phyloP scores from a whole-genome alignment of 306 rosid genomes.

The Casuarina equisetifolia region DNA sequence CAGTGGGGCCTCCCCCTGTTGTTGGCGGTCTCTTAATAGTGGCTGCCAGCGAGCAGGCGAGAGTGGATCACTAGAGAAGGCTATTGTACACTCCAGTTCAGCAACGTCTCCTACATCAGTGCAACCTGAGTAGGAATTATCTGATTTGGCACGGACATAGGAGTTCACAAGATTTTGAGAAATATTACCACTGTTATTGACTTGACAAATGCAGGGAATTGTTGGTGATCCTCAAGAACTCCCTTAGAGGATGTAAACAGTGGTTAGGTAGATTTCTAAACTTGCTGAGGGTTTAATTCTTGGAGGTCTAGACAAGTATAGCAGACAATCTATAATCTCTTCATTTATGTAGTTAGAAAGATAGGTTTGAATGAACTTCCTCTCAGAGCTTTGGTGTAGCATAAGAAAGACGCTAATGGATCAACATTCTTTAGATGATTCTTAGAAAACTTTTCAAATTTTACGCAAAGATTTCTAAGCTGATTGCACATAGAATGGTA shows the following conservation, averaged over 20 bases:
- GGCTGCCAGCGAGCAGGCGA: neutral
- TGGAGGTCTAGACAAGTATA: constrained; percentile 1
- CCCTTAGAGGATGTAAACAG: constrained; percentile 5
- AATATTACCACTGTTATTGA: neutral
- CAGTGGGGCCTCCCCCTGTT: neutral
- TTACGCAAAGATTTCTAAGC: neutral
- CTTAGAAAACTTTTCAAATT: neutral
- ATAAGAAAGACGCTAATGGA: constrained; percentile 8
- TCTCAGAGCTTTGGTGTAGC: constrained; percentile 14
- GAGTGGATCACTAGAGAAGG: neutral
- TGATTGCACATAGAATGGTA: neutral
- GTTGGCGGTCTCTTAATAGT: neutral
- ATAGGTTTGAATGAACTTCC: constrained; percentile 4
- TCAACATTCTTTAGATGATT: constrained; percentile 21
- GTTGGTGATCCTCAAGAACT: constrained; percentile 2
- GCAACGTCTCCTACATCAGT: neutral
- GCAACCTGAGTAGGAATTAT: neutral
- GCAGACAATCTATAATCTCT: constrained; percentile 13
- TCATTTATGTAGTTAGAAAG: constrained; percentile 18
- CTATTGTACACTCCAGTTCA: neutral
- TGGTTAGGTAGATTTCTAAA: constrained; percentile 14
- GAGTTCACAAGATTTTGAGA: neutral
- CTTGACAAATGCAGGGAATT: neutral
- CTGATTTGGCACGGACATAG: neutral
- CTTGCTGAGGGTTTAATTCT: neutral